phyloP scores from a whole-genome alignment of 2,329 filamentous ascomycete genomes.

The Paecilomyces variotii region DNA sequence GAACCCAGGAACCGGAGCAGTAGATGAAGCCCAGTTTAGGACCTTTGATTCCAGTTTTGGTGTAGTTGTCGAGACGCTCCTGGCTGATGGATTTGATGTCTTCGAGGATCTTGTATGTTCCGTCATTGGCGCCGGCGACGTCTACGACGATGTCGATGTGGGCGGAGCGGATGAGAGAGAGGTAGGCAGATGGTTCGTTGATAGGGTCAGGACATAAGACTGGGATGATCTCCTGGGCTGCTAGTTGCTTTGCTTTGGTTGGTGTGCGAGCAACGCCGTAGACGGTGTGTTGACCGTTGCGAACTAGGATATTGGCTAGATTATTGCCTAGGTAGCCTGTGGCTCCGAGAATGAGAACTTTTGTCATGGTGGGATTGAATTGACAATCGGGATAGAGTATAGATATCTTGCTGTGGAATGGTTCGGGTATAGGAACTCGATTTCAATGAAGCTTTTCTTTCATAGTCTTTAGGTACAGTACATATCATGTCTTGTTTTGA shows the following conservation, averaged over 20 bases:
- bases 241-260: constrained; percentile 23
- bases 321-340: constrained; percentile 25
- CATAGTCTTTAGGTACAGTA: no score
- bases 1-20: constrained; percentile 30
- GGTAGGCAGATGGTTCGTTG: constrained; percentile 10
- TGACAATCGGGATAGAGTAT: background rate
- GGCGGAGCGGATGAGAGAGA: constrained; percentile 11
- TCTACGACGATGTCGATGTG: constrained; percentile 31
- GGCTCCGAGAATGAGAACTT: constrained; percentile 24
- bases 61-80: constrained; percentile 13
- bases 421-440: background rate
- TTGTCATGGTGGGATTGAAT: constrained; percentile 17
- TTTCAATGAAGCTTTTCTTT: background rate
- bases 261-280: constrained; percentile 27
- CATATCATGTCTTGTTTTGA: no score
- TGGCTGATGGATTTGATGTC: constrained; percentile 1
- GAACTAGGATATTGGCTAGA: constrained; percentile 15
- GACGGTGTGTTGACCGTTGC: constrained; percentile 23
- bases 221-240: constrained; percentile 24
- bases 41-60: constrained; percentile 10
- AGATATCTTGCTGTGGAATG: background rate
- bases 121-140: constrained; percentile 15
- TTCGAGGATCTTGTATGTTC: constrained; percentile 14
- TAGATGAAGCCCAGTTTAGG: constrained; percentile 34
- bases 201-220: constrained; percentile 16